phyloP scores from a whole-genome alignment of 1,139 yeast genomes.

The Candida sojae region DNA sequence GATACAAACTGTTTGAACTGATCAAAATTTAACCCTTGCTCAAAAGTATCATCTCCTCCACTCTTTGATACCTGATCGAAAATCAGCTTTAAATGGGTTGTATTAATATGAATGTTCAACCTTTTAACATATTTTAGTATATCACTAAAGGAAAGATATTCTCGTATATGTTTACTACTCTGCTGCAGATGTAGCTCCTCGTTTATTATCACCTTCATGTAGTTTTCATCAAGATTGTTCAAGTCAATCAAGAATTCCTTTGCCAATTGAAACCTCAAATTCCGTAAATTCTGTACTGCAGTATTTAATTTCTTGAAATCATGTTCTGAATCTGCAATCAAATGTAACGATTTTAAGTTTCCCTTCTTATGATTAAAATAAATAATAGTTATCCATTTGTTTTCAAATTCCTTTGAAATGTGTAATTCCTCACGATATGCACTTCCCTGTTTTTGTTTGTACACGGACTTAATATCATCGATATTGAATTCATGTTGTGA shows the following conservation, averaged over 20 bases:
- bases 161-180: constrained; percentile 23
- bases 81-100: constrained; percentile 31
- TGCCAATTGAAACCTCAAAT: constrained; percentile 33
- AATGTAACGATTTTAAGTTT: constrained; percentile 60
- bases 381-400: constrained; percentile 79
- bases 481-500: constrained; percentile 53
- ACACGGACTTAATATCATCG: constrained; percentile 70
- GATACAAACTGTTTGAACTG: constrained; percentile 77
- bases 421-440: constrained; percentile 85
- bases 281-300: constrained; percentile 58
- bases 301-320: constrained; percentile 59
- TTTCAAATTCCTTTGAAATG: constrained; percentile 63
- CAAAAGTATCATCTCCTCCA: constrained; percentile 10
- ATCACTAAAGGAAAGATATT: constrained; percentile 63
- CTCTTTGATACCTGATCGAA: constrained; percentile 42
- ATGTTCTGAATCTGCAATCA: constrained; percentile 65
- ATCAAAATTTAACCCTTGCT: constrained; percentile 51
- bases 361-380: constrained; percentile 64
- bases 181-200: constrained; percentile 11
- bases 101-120: constrained; percentile 62
- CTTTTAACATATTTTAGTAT: constrained; percentile 64
- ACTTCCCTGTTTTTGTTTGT: constrained; percentile 69
- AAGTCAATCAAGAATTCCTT: constrained; percentile 34
- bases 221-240: constrained; percentile 28
- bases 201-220: constrained; percentile 24